Conservation (phyloP, 2,329 filamentous ascomycete genomes). For the Bipolaris gigantea region DNA sequence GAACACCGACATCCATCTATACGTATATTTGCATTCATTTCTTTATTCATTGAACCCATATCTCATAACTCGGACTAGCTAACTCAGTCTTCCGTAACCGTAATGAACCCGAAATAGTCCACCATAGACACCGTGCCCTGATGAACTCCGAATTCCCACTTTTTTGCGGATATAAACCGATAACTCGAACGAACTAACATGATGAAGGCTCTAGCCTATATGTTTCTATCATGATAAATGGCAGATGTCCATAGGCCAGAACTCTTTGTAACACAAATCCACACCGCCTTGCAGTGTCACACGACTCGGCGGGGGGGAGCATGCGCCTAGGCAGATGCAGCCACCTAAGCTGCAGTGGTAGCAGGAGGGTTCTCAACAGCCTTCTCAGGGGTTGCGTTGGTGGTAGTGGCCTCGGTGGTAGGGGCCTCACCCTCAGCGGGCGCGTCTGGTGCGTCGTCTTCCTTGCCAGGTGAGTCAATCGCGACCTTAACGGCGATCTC, state of each 20-base stretch:
- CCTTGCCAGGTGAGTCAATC: conserved; percentile 99
- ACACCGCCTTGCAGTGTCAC: conserved; percentile 28
- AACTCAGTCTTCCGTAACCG: conserved; percentile 28
- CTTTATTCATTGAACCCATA: conserved; percentile 14
- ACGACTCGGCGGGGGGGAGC: conserved; percentile 14
- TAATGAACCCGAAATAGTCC: conserved; percentile 26
- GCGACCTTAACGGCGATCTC: conserved; percentile 99
- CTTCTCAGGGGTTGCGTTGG: conserved; percentile 23
- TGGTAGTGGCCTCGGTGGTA: conserved; percentile 30
- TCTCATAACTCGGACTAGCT: conserved; percentile 25
- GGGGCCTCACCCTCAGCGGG: conserved; percentile 45
- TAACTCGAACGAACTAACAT: conserved; percentile 36
- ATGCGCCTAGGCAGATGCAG: conserved; percentile 24
- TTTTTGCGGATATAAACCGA: conserved; percentile 34
- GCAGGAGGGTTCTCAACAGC: conserved; percentile 27
- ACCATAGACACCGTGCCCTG: conserved; percentile 34
- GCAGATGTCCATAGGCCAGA: conserved; percentile 32
- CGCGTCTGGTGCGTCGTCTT: conserved; percentile 71
- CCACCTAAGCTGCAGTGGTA: conserved; percentile 40
- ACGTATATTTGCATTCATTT: background rate
- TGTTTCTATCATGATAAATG: conserved; percentile 37
- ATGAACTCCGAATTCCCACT: conserved; percentile 38
- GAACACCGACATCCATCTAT: background rate
- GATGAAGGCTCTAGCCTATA: conserved; percentile 30
- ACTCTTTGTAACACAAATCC: conserved; percentile 27